Percentiles rank a stretch among this genome's conserved stretches.
phyloP scores from a whole-genome alignment of 805 yeast species.

The Kodamaea laetipori region DNA sequence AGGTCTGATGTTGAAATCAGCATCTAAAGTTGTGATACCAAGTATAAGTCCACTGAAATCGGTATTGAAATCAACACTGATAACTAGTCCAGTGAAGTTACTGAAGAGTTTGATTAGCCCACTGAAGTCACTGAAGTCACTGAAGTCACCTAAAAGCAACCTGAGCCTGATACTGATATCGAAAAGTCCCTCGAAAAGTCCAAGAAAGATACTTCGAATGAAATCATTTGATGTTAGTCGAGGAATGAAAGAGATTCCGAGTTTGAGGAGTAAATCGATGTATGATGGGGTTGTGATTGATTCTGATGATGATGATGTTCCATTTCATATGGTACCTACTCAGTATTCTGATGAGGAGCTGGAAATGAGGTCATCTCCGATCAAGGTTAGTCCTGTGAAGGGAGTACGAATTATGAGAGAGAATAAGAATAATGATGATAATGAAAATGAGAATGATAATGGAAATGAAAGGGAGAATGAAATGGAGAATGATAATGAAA shows the following conservation, averaged over 20 bases:
- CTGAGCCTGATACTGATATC: no score
- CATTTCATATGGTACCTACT: slow-evolving; percentile 26
- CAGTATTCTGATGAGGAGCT: slow-evolving; percentile 28
- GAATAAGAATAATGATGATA: neutral
- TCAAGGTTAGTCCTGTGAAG: neutral
- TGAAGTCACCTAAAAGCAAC: no score
- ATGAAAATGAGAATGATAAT: neutral
- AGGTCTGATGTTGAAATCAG: no score
- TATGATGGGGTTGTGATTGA: slow-evolving; percentile 1
- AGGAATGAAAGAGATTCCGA: slow-evolving; percentile 13
- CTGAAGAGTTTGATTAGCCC: no score
- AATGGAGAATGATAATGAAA: neutral
- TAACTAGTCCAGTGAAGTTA: no score
- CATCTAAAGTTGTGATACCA: no score
- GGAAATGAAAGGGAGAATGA: no score
- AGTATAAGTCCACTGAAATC: no score
- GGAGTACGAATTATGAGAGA: slow-evolving; percentile 15
- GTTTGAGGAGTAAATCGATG: slow-evolving; percentile 16
- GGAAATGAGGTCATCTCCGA: slow-evolving; percentile 6
- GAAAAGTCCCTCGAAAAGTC: no score
- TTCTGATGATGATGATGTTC: slow-evolving; percentile 15
- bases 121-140: no score
- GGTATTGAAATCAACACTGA: no score
- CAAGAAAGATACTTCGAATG: slow-evolving; percentile 1
- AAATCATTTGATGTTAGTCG: slow-evolving; percentile 8